Evolutionary conservation across 2,329 filamentous ascomycete species (phyloP).

Genomic region (Tolypocladium ophioglossoides): DNA sequence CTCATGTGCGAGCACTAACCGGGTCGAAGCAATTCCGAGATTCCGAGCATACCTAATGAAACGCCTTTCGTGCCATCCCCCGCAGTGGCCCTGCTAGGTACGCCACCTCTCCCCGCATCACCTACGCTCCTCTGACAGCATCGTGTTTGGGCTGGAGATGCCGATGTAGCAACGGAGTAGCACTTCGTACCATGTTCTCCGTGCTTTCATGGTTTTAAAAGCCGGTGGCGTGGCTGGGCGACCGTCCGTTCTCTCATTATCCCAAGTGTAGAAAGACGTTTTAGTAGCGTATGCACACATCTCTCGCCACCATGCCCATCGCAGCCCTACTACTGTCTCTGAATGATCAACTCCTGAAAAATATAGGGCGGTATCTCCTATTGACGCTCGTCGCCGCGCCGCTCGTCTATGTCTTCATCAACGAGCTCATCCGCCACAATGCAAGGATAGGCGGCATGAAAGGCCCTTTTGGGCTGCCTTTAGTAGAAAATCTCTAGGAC

Average conservation of each 20-base stretch:
- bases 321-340: conserved; percentile 11
- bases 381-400: conserved; percentile 18
- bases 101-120: no score
- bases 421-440: conserved; percentile 34
- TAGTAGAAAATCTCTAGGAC: conserved; percentile 45
- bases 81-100: no score
- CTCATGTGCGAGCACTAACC: background rate
- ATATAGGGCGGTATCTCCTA: conserved; percentile 11
- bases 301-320: conserved; percentile 14
- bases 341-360: conserved; percentile 8
- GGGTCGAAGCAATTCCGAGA: no score
- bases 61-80: no score
- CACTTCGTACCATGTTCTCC: background rate
- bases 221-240: background rate
- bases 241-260: background rate
- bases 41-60: no score
- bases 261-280: background rate
- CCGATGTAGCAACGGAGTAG: background rate
- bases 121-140: no score
- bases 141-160: background rate
- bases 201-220: background rate
- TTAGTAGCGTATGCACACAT: no score
- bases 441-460: conserved; percentile 34
- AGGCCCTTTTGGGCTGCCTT: conserved; percentile 38
- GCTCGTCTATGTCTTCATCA: conserved; percentile 33